Conservation (phyloP, 768 basidiomycete genomes). For the Tylopilus subfusipes region DNA sequence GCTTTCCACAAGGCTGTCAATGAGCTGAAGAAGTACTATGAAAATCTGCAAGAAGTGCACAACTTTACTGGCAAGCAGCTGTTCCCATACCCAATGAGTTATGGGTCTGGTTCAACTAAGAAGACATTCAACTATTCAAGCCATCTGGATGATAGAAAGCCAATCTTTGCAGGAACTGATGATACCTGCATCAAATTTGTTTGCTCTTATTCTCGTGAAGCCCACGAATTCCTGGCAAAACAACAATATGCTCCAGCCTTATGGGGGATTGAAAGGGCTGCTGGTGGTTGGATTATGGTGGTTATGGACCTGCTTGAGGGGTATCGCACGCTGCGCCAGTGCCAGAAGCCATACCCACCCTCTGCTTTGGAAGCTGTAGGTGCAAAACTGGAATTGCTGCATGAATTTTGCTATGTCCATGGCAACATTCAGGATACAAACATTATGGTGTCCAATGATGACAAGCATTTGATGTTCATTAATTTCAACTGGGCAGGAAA, state of each 20-base stretch:
- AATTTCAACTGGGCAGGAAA: neutral
- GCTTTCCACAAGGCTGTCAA: no score
- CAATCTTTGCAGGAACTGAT: no score
- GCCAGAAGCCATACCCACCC: no score
- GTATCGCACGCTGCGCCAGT: no score
- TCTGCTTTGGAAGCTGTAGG: neutral
- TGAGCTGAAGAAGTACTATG: no score
- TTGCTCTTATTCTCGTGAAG: neutral
- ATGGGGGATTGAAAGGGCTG: neutral
- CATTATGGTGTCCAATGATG: neutral
- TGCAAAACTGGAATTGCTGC: neutral
- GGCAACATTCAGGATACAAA: neutral
- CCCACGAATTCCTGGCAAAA: neutral
- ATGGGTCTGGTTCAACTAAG: no score
- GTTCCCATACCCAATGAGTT: no score
- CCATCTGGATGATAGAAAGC: no score
- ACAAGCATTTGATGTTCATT: neutral
- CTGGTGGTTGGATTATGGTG: neutral
- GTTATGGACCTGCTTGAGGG: neutral
- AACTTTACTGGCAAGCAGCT: no score
- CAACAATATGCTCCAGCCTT: neutral
- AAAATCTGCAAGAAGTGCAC: no score
- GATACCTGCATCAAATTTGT: neutral
- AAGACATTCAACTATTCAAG: no score
- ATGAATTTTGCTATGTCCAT: neutral